Evolutionary conservation across 192 early-diverging fungal species (phyloP), one percentile per base, ranked within the genome.

Genomic region (Kickxella alabastrina): DNA sequence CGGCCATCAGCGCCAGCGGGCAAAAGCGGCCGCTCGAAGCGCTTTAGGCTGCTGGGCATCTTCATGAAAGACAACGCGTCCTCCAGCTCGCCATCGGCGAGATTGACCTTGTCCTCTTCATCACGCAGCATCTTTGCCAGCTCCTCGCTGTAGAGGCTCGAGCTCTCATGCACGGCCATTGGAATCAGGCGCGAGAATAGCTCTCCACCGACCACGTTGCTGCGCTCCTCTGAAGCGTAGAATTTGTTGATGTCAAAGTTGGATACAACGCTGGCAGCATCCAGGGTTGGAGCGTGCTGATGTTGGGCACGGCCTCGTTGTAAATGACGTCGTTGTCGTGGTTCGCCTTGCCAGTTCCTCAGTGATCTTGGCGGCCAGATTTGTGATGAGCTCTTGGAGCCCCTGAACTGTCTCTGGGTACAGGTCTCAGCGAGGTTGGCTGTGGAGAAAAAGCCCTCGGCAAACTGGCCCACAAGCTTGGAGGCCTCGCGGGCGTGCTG

Each of bases 281-380:
- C 92, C 8, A 95, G 77, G 3, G 89, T 81, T 89, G 76, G 7
- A 98, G 69, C 8, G 86, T 78, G 40, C 87, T 84, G 47, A 82
- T 84, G 49, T 80, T 82, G 4, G 95, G 96, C 0, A 92, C 88
- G 0, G 81, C 48, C 36, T 90, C 91, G 71, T 93, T 87, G 71
- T 99, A 99, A 26, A 99, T 85, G 62, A 97, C 77, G 68, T 99
- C 96, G 66, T 99, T 99, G 79, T 99, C 96, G 35, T 85, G 85
- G 15, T 79, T 82, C 1, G 85, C 83, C 24, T 71, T 68, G 18
- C 57, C 45, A 87, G 82, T 59, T 88, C 83, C 26, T 95, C 94
- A 3, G 70, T 78, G 57, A 86, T 83, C 6, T 80, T 60, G 28
- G 84, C 80, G 0, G 82, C 49, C 18, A 86, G 77, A 1, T 80